Evolutionary conservation across 1,284 basidiomycete genomes (phyloP), one percentile per base, ranked within the genome.

Genomic region (Rhodotorula mucilaginosa): DNA sequence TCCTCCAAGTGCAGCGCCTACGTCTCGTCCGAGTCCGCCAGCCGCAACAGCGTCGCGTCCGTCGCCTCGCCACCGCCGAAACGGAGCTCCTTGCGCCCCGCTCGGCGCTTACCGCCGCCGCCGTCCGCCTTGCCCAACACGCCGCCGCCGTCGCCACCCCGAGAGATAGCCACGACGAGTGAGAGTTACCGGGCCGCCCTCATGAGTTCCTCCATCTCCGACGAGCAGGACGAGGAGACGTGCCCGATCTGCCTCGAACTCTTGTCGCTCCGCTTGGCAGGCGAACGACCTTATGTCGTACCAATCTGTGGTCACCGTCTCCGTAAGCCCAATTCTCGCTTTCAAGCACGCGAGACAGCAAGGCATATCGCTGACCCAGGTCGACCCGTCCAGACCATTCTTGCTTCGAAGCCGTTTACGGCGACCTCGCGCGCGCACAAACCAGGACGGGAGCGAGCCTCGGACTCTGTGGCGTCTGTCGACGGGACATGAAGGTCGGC

Each of bases 241-340:
- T 95, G 93, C 79, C 93, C 93, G 44, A 91, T 95, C 78, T 95
- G 92, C 81, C 87, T 94, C 77, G 93, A 94, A 79, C 90, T 90
- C 2, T 88, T 95, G 77, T 90, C 88, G 78, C 92, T 93, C 74
- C 69, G 81, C 74, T 84, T 93, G 29, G 46, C 54, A 1, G 95
- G 96, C 23, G 96, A 99, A 83, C 97, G 96, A 80, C 92, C 95
- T 2, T 94, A 97, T 79, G 90, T 99, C 69, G 90, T 97, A 39
- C 96, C 96, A 46, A 89, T 93, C 79, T 99, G 96, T 78, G 94
- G 96, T n/a, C 96, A 99, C 83, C 90, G 92, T 16, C 87, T 99
- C 34, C 96, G 87, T 83, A 12, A 54, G 61, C 69, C 5, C 51
- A 1, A 13, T 15, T 3, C 18, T 23, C 49, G 23, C 1, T 19